A percentile compares a stretch with the other conserved stretches of the same genome.
Conservation (phyloP, 192 early-diverging fungal genomes). For the Phycomyces nitens region DNA sequence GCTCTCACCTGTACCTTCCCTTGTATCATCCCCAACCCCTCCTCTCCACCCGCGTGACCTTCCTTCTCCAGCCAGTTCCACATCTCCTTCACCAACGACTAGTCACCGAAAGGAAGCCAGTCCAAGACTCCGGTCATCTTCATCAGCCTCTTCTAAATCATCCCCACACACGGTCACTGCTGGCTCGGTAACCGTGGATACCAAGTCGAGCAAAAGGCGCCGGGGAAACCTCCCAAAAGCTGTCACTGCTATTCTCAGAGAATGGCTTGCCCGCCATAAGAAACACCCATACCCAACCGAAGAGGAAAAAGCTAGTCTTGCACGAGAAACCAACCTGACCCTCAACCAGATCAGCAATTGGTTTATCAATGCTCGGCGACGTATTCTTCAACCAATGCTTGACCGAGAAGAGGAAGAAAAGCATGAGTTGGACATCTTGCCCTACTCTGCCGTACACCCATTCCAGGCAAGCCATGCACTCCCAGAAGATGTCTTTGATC, state of each 20-base stretch:
- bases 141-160: constrained; percentile 10
- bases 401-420: constrained; percentile 25
- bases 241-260: constrained; percentile 38
- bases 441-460: constrained; percentile 6
- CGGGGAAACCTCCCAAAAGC: constrained; percentile 39
- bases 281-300: constrained; percentile 54
- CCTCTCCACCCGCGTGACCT: constrained; percentile 8
- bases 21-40: constrained; percentile 18
- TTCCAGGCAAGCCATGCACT: neutral
- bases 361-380: constrained; percentile 55
- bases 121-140: neutral
- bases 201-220: constrained; percentile 21
- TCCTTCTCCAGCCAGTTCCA: neutral
- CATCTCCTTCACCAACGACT: constrained; percentile 1
- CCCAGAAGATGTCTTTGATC: constrained; percentile 9
- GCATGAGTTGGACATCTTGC: constrained; percentile 19
- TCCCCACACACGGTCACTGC: constrained; percentile 1
- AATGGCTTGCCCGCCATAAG: constrained; percentile 43
- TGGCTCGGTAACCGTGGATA: constrained; percentile 4
- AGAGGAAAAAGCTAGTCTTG: constrained; percentile 41
- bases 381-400: constrained; percentile 51
- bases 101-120: neutral
- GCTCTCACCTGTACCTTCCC: constrained; percentile 16
- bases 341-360: constrained; percentile 55
- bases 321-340: constrained; percentile 42